These are phyloP conservation scores for Myxozyma melibiosi DNA, from an alignment of 805 yeast species.

Conservation along the genomic window DNA sequence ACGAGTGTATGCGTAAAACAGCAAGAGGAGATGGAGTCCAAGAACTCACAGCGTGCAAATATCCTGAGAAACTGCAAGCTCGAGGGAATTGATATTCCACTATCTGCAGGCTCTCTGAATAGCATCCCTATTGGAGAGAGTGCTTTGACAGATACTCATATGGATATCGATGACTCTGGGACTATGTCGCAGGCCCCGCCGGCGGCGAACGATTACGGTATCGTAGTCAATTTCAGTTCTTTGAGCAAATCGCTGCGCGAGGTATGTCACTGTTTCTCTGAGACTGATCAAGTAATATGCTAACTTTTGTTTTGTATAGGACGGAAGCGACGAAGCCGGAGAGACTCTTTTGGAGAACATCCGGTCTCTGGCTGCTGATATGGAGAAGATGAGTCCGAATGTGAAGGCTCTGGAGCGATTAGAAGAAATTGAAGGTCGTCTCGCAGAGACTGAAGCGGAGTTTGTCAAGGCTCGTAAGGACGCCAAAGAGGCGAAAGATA, in stretches of 20 bases:
- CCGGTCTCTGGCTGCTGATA: slow-evolving; percentile 37
- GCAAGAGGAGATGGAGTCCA: slow-evolving; percentile 36
- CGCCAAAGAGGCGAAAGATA: slow-evolving; percentile 57
- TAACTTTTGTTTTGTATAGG: slow-evolving; percentile 23
- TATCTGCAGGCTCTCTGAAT: slow-evolving; percentile 61
- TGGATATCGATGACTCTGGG: slow-evolving; percentile 38
- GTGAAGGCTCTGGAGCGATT: slow-evolving; percentile 77
- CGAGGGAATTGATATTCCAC: slow-evolving; percentile 66
- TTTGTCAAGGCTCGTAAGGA: slow-evolving; percentile 60
- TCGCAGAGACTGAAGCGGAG: slow-evolving; percentile 65
- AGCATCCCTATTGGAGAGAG: slow-evolving; percentile 62
- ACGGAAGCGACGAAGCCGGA: slow-evolving; percentile 33
- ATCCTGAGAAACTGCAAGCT: slow-evolving; percentile 73
- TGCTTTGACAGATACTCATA: slow-evolving; percentile 40
- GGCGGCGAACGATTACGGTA: slow-evolving; percentile 30
- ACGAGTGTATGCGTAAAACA: background rate
- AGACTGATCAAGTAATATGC: slow-evolving; percentile 43
- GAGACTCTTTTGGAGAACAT: slow-evolving; percentile 35
- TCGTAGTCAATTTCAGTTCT: slow-evolving; percentile 58
- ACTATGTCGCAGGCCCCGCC: slow-evolving; percentile 22
- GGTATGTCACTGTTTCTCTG: slow-evolving; percentile 34
- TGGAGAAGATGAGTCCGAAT: slow-evolving; percentile 68
- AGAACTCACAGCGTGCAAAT: slow-evolving; percentile 52
- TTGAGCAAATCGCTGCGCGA: slow-evolving; percentile 51
- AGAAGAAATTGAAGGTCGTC: slow-evolving; percentile 62